A percentile compares a stretch with the other conserved stretches of the same genome.
These are phyloP conservation scores for Barnettozyma pratensis DNA, from an alignment of 805 yeast species.

Conservation along the genomic window DNA sequence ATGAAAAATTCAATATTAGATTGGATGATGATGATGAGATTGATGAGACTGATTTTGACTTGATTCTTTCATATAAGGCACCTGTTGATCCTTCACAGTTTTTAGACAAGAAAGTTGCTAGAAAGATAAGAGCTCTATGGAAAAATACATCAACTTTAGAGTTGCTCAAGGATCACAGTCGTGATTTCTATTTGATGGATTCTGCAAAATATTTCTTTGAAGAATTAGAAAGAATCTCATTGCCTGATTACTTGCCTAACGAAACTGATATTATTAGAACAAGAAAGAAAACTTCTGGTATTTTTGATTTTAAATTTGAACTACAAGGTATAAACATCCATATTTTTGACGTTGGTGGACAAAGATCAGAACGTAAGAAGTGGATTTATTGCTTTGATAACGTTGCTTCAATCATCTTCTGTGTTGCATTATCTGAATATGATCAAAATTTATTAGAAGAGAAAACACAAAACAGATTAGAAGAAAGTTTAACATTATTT, in stretches of 20 bases:
- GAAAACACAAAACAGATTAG: slow-evolving; percentile 66
- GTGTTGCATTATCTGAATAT: slow-evolving; percentile 88
- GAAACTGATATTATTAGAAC: slow-evolving; percentile 79
- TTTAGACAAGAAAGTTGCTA: slow-evolving; percentile 46
- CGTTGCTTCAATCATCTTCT: slow-evolving; percentile 82
- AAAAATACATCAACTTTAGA: slow-evolving; percentile 50
- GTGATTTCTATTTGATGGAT: slow-evolving; percentile 78
- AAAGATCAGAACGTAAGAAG: slow-evolving; percentile 89
- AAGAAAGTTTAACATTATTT: slow-evolving; percentile 76
- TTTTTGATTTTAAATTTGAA: slow-evolving; percentile 74
- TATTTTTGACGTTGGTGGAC: slow-evolving; percentile 90
- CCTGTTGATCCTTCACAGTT: slow-evolving; percentile 48
- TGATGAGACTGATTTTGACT: slow-evolving; percentile 25
- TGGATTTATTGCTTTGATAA: slow-evolving; percentile 98
- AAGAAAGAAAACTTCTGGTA: slow-evolving; percentile 89
- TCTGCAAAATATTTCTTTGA: slow-evolving; percentile 76
- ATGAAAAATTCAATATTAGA: slow-evolving; percentile 40
- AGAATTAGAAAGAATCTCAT: slow-evolving; percentile 56
- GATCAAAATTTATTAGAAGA: slow-evolving; percentile 84
- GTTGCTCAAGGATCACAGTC: slow-evolving; percentile 53
- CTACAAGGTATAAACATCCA: slow-evolving; percentile 65
- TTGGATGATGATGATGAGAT: slow-evolving; percentile 30
- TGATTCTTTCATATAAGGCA: slow-evolving; percentile 20
- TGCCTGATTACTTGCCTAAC: slow-evolving; percentile 60
- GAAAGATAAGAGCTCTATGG: slow-evolving; percentile 49